Base-by-base conservation (phyloP, 805 yeast genomes). In the Kodamaea kaohsiungensis region DNA sequence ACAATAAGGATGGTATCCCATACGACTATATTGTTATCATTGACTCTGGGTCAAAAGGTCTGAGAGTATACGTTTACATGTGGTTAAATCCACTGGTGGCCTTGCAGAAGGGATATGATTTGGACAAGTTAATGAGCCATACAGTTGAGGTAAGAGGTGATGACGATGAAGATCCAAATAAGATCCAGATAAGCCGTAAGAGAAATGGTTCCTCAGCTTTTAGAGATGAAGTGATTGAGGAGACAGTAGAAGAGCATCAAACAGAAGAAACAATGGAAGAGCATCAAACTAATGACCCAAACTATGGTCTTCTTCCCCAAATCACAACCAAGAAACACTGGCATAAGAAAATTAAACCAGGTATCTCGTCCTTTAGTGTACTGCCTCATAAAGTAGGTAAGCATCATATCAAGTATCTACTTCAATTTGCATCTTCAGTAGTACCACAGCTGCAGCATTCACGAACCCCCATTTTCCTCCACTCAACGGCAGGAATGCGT, bases 401-500 rank as follows among this genome's bases (percentile, higher is more conserved):
- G 10, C 77, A 77, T 37, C 87, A 84, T 61, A 59, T 86, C 12
- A 73, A 76, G 39, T 67, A 72, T 48, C 65, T 87, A n/a, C 68
- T 86, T 40, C 66, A 75, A 1, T 68, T 77, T 25, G 81, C 86
- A 6, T 68, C 77, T 49, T 66, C 75, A 8, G 71, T 83, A 6
- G 79, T 87, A 1, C 92, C 92, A 13, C 70, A 73, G 51, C 80
- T 82, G 15, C 89, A 85, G 63, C 85, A 82, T 49, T 61, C 61
- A 8, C 63, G 90, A 48, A 87, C 92, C 0, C 92, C 92, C 0
- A 74, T 87, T 0, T 86, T 84, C 59, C 64, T 87, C 6, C 89
- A 86, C 65, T 84, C 89, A 0, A 86, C 91, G 0, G 91, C 88
- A 0, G 89, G 89, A 0, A 79, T 86, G 84, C 67, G 90, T 45